Evolutionary conservation across 495 filamentous ascomycete species (phyloP).

Genomic region (Schizothecium vesticola): DNA sequence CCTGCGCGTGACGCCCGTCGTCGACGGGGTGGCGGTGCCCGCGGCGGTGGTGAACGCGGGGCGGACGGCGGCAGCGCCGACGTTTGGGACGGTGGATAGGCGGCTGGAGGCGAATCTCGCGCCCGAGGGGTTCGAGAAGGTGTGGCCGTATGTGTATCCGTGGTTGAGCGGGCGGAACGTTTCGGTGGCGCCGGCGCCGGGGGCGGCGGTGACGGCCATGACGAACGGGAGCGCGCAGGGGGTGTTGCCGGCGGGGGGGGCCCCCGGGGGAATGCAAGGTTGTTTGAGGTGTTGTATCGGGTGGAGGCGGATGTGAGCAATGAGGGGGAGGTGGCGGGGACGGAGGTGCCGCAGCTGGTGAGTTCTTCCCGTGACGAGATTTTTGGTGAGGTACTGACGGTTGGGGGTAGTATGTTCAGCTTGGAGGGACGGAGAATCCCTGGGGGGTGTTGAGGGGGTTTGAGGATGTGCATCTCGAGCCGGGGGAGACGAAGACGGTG

Average conservation of each 20-base stretch:
- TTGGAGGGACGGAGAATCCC: constrained; percentile 61
- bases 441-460: constrained; percentile 71
- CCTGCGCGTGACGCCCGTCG: constrained; percentile 9
- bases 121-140: constrained; percentile 36
- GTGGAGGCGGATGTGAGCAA: constrained; percentile 48
- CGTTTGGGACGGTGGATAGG: constrained; percentile 27
- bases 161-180: constrained; percentile 28
- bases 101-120: constrained; percentile 25
- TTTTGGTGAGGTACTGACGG: neutral
- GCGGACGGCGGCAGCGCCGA: constrained; percentile 25
- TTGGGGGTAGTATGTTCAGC: constrained; percentile 45
- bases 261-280: constrained; percentile 72
- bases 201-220: constrained; percentile 47
- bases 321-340: constrained; percentile 45
- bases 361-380: constrained; percentile 17
- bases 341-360: constrained; percentile 58
- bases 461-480: constrained; percentile 61
- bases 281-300: constrained; percentile 42
- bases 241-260: constrained; percentile 58
- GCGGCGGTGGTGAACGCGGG: constrained; percentile 21
- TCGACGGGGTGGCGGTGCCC: neutral
- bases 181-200: constrained; percentile 25
- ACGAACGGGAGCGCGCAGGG: constrained; percentile 63
- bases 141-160: constrained; percentile 36
- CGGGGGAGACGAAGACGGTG: constrained; percentile 55